Conservation (phyloP, 495 filamentous ascomycete genomes). For the Xylaria scruposa region DNA sequence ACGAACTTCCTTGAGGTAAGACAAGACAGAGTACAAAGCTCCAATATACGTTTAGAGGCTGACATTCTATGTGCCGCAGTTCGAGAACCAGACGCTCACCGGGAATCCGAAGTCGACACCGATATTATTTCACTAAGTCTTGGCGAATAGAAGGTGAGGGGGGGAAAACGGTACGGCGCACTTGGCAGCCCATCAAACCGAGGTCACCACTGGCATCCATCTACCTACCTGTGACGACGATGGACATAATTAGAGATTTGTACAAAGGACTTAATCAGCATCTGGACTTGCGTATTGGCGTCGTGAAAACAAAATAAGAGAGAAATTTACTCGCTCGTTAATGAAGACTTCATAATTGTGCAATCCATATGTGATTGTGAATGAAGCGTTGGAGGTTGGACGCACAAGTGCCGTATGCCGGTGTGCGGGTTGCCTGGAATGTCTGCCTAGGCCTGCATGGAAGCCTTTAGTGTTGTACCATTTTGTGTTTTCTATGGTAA, state of each 20-base stretch:
- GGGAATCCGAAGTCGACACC: slow-evolving; percentile 30
- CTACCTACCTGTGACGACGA: neutral
- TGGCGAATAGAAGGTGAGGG: neutral
- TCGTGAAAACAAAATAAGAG: neutral
- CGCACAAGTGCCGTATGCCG: neutral
- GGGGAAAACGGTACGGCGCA: neutral
- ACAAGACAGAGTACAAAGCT: neutral
- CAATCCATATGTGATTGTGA: neutral
- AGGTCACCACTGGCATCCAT: neutral
- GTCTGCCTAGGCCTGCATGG: neutral
- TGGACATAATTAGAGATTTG: slow-evolving; percentile 5
- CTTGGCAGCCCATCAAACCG: neutral
- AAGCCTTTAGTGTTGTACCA: neutral
- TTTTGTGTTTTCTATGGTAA: neutral
- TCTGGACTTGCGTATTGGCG: neutral
- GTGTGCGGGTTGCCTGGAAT: neutral
- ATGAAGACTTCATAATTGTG: neutral
- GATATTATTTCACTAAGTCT: slow-evolving; percentile 34
- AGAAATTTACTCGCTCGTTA: neutral
- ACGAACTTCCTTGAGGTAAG: slow-evolving; percentile 68
- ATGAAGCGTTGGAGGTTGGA: neutral
- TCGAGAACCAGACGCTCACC: slow-evolving; percentile 47
- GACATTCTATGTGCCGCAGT: slow-evolving; percentile 38
- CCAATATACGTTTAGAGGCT: neutral
- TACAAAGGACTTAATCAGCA: slow-evolving; percentile 5